A percentile compares a stretch with the other conserved stretches of the same genome.
Conservation (phyloP, 2,329 filamentous ascomycete genomes). For the Paramyrothecium roridum region DNA sequence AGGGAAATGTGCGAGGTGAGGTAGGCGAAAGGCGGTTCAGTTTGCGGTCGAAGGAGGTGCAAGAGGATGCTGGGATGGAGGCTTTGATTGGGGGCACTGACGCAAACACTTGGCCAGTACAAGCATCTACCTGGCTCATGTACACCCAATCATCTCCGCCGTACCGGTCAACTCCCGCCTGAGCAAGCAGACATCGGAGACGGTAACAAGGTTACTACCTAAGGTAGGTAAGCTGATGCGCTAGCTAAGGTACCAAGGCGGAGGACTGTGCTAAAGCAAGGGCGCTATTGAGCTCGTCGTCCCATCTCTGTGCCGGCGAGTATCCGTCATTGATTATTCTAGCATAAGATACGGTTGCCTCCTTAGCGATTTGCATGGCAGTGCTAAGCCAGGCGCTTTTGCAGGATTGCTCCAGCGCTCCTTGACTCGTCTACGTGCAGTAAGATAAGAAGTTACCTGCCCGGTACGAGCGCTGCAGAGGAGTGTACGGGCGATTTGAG, state of each 20-base stretch:
- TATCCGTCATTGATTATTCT: not conserved
- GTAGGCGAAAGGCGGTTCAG: not conserved
- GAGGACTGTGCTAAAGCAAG: not conserved
- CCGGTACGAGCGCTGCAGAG: too few relatives aligned
- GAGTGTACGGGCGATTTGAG: not conserved
- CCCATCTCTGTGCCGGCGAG: not conserved
- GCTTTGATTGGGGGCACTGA: not conserved
- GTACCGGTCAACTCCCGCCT: not conserved
- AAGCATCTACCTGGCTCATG: not conserved
- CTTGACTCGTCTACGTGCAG: too few relatives aligned
- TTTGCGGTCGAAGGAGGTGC: not conserved
- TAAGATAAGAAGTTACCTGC: too few relatives aligned
- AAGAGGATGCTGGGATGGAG: not conserved
- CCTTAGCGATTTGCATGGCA: not conserved
- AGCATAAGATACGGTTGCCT: too few relatives aligned
- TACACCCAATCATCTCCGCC: not conserved
- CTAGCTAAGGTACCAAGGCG: too few relatives aligned
- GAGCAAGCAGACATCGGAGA: not conserved
- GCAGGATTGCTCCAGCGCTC: too few relatives aligned
- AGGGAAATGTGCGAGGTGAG: not conserved
- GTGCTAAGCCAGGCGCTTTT: too few relatives aligned
- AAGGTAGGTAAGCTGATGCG: too few relatives aligned
- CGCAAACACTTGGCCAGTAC: not conserved
- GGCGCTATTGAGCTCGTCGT: not conserved
- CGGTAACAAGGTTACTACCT: too few relatives aligned